Evolutionary conservation across 148 eudicot species (phyloP).

Genomic region (Silene latifolia): DNA sequence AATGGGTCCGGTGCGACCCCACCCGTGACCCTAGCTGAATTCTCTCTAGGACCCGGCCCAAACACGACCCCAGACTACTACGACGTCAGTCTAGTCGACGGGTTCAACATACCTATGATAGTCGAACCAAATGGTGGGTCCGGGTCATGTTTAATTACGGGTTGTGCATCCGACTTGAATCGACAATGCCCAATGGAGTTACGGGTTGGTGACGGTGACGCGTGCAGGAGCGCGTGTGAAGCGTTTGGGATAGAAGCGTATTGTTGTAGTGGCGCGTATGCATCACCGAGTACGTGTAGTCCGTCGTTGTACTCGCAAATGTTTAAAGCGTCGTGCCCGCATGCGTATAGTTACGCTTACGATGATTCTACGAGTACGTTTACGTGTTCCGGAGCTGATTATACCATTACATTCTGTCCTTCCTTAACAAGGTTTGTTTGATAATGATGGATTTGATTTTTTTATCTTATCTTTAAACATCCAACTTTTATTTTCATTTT

Average conservation of each 20-base stretch:
- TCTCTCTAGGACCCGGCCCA: conserved; percentile 46
- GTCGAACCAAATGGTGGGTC: conserved; percentile 45
- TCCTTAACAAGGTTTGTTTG: conserved; percentile 32
- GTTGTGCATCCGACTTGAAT: conserved; percentile 53
- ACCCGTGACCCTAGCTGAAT: conserved; percentile 64
- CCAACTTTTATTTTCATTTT: background rate
- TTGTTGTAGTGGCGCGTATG: conserved; percentile 54
- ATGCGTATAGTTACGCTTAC: conserved; percentile 64
- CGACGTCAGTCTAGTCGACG: conserved; percentile 75
- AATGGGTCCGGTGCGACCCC: conserved; percentile 52
- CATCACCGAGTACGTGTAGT: conserved; percentile 43
- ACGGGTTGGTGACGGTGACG: conserved; percentile 43
- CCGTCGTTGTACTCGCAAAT: conserved; percentile 55
- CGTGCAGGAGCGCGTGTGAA: conserved; percentile 66
- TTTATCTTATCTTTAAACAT: background rate
- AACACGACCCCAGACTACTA: conserved; percentile 43
- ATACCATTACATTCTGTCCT: conserved; percentile 61
- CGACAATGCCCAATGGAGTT: conserved; percentile 50
- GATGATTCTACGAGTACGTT: conserved; percentile 70
- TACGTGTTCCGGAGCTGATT: conserved; percentile 56
- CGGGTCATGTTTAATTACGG: conserved; percentile 49
- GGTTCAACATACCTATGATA: conserved; percentile 52
- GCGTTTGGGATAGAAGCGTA: conserved; percentile 58
- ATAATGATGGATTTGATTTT: background rate
- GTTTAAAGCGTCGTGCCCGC: conserved; percentile 62